Evolutionary conservation across 2,329 filamentous ascomycete species (phyloP), one percentile per base, ranked within the genome.

Genomic region (Trichoderma koningiopsis): DNA sequence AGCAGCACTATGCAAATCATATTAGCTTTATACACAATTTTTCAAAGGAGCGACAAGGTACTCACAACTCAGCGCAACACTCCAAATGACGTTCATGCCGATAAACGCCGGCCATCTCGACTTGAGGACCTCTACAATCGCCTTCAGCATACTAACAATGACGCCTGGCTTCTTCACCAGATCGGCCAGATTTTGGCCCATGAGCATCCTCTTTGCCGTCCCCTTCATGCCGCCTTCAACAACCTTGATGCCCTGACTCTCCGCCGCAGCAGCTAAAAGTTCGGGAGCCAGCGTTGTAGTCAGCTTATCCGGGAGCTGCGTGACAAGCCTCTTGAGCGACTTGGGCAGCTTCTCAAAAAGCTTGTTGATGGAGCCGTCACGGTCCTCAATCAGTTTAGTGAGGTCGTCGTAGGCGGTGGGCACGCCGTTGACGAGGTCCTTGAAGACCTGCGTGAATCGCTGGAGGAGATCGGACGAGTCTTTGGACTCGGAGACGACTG

Each of bases 401-500:
- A 99, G 89, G 78, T 99, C 96, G 76, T 91, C 87, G 79, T 96
- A 97, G 3, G 96, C 96, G 0, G 95, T 97, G 3, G 96, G 96
- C 1, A 93, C 96, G 71, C 96, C 96, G 77, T 94, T 94, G 75
- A 96, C 88, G 19, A 97, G 87, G 78, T 99, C 96, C 77, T 95
- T 96, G 76, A 99, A 91, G 40, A 97, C 90, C 68, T 94, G 85
- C 1, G 93, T 96, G 84, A 99, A 99, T 71, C 90, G 89, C 66
- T 89, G 87, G 63, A 97, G 87, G 35, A 97, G 86, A 72, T 93
- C 91, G 71, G 93, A 89, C 0, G 93, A 95, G 74, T 97, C 94
- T 70, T 89, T 87, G n/a, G 92, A 92, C 69, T 97, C 87, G 14
- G 90, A 91, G 79, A 97, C 92, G 70, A 92, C 92, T 69, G 90